Base-by-base conservation (phyloP, 2,329 filamentous ascomycete genomes). In the Colletotrichum tabaci region DNA sequence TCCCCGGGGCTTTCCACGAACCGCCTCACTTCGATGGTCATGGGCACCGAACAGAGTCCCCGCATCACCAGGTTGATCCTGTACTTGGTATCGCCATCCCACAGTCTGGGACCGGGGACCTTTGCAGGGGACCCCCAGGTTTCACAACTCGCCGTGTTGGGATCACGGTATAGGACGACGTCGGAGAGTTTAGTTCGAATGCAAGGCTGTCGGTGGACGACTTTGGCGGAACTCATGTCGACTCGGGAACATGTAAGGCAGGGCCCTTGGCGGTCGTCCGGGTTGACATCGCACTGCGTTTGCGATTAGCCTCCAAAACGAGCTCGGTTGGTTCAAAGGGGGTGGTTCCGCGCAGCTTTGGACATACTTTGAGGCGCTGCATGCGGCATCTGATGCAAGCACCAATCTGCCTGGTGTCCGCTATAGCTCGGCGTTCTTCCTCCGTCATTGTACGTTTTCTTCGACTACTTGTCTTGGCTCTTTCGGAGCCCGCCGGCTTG, bases 321-420 rank as follows among this genome's bases (percentile, higher is more conserved):
- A 12, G 16, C 16, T 40, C 12, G 10, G 6, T 42, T 26, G 15
- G 1, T 18, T 1, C 4, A 13, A 44, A 12, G 12, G 57, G 30
- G 62, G 10, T 42, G 57, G 26, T 30, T 30, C 26, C 26, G 26
- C 6, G 26, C 5, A 30, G 26, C 26, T 6, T 6, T 30, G 1
- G 26, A 30, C 26, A 74, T 80, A 86, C 85, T 26, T 80, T 79
- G 61, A 84, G 78, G 18, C 83, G 83, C 73, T 87, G 85, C 67
- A 82, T 82, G 44, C 82, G 81, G 73, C 85, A 87, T 15, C 84
- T 80, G 18, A 86, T 76, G 61, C 85, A 87, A 0, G 85, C 85
- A 38, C 80, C 81, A 21, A 77, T 74, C 13, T 74, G 77, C 15
- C 83, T 78, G 2, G 82, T 84, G 16, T 77, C 76, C 30, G 78